These are phyloP conservation scores for Prunus kanzakura DNA, from an alignment of 306 rosid genomes.

Conservation along the genomic window DNA sequence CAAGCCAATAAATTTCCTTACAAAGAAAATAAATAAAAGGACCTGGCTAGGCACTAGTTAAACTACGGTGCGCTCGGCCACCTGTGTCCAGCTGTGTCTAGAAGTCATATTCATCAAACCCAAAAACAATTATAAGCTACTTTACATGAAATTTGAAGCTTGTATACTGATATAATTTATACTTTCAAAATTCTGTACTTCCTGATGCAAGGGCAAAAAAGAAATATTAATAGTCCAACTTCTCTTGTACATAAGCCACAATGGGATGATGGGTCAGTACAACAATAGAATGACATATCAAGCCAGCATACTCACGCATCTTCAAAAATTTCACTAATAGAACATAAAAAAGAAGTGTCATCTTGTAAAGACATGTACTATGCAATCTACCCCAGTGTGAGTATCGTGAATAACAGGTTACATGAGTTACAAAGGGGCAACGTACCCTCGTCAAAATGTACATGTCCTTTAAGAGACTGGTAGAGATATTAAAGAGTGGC, in stretches of 20 bases:
- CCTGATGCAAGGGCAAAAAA: neutral
- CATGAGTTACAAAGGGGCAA: slow-evolving; percentile 16
- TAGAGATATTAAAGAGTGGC: slow-evolving; percentile 78
- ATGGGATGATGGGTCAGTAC: neutral
- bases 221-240: neutral
- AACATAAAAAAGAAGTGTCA: neutral
- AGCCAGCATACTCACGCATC: neutral
- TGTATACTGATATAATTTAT: neutral
- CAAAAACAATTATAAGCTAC: neutral
- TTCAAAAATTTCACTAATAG: neutral
- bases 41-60: neutral
- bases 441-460: slow-evolving; percentile 85
- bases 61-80: neutral
- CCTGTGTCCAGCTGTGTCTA: too few species aligned
- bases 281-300: neutral
- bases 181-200: neutral
- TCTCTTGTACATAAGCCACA: neutral
- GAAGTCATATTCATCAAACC: neutral
- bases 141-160: neutral
- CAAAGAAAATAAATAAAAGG: neutral
- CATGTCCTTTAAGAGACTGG: slow-evolving; percentile 79
- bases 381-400: neutral
- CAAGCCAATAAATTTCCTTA: neutral
- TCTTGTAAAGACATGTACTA: neutral
- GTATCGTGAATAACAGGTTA: neutral